Base-by-base conservation (phyloP, 768 basidiomycete species). In the Boletus reticuloceps region DNA sequence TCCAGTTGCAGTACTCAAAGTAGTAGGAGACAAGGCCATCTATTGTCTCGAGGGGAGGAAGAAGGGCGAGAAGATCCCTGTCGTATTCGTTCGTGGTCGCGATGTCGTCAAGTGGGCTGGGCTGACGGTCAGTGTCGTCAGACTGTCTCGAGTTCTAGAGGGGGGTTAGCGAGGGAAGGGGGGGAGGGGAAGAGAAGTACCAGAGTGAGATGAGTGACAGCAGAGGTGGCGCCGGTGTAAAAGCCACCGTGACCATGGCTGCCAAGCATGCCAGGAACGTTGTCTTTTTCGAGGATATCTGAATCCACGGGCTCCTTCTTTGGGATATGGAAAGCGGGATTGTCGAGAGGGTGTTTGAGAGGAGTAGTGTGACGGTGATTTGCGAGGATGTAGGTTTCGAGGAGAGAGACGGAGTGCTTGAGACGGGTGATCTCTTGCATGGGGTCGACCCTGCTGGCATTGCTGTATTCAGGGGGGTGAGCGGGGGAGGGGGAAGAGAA, bases 1-100 rank as follows among this genome's bases (percentile, higher is more conserved):
- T 83, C 90, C 90, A 93, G 69, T 88, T 91, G 79, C 89, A 90
- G 65, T 88, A 89, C 61, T 89, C 87, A 63, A 91, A 91, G 70
- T 93, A 92, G 72, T 84, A 86, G 46, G 73, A 72, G 65, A 93
- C 78, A 50, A 93, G 82, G 17, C 78, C 81, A 64, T 92, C 90
- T 62, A 91, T 84, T 49, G 85, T 74, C 44, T 86, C 80, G 50
- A 86, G 70, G 19, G 80, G 73, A 4, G 90, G 90, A 3, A 93
- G 79, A 53, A 80, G 70, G 5, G 78, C 75, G 57, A 90, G 79
- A 10, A 93, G 78, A 68, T 92, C 90, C 43, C 82, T 79, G 72
- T 92, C 90, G 62, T 88, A 85, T 54, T 82, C 82, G 41, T 75
- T 75, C 53, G 68, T 77, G 67, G 55, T 71, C 25, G 47, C 72